Evolutionary conservation across 225 moss, liverwort and hornwort species (phyloP), one percentile per base, ranked within the genome.

Genomic region (Thuidium tamariscinum): DNA sequence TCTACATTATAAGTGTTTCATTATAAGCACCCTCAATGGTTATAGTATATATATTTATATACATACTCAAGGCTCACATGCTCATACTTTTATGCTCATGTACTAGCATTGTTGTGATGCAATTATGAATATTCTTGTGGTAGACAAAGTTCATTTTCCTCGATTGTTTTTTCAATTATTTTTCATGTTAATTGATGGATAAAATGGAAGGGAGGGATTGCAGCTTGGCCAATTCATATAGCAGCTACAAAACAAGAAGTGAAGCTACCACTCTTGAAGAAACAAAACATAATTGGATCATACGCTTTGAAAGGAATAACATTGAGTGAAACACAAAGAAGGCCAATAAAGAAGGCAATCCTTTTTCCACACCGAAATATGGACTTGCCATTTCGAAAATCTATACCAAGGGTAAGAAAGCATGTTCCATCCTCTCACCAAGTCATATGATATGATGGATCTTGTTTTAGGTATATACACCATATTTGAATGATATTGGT

Each of bases 281-380:
- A 83, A 65, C 65, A 83, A 22, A 42, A 2, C 13, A 51, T 21
- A 1, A 4, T 89, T 65, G 85, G 78, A 32, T 91, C 81, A 9
- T 91, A 87, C 10, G 61, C 87, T 41, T 78, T 93, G 67, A 91
- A 70, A 48, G 91, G 93, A 56, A 81, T 90, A 18, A 91, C 89
- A 0, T 60, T 86, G 48, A 84, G 55, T 69, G 41, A 49, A 56
- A 27, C 4, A 1, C 27, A 89, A 48, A 83, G 83, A 69, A 90
- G 37, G 63, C 86, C 82, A 32, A 90, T 91, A 8, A 88, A 84
- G 7, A 86, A 90, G 48, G 76, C 74, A 0, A 73, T 91, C 18
- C 17, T 90, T 14, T 93, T 91, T 66, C 93, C 93, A 49, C 90
- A 90, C 13, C 89, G 90, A 16, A 90, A 86, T 15, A 86, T 5